Evolutionary conservation across 2,329 filamentous ascomycete genomes (phyloP).

Genomic region (Aspergillus sp.): DNA sequence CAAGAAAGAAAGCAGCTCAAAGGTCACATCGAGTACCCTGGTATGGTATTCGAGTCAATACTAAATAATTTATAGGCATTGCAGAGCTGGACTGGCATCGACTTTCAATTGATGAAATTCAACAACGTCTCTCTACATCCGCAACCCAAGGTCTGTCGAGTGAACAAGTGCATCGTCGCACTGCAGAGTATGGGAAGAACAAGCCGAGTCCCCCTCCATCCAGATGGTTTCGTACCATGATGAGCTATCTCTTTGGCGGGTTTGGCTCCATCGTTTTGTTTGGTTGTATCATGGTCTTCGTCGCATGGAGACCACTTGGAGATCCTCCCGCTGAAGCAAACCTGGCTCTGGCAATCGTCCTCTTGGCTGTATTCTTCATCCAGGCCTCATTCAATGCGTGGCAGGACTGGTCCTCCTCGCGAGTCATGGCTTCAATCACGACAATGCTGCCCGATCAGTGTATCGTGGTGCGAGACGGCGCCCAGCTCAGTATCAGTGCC

Average conservation of each 20-base stretch:
- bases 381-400: constrained; percentile 68
- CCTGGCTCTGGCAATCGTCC: constrained; percentile 68
- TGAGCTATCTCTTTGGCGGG: constrained; percentile 73
- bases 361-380: constrained; percentile 66
- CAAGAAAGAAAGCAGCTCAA: not conserved
- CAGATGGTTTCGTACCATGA: constrained; percentile 54
- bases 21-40: not conserved
- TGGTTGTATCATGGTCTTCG: constrained; percentile 68
- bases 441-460: constrained; percentile 76
- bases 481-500: constrained; percentile 49
- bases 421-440: constrained; percentile 76
- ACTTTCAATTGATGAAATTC: constrained; percentile 57
- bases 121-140: constrained; percentile 58
- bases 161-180: constrained; percentile 55
- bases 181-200: constrained; percentile 64
- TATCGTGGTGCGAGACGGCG: constrained; percentile 60
- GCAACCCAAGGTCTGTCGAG: constrained; percentile 57
- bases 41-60: not conserved
- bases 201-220: constrained; percentile 64
- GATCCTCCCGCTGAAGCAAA: constrained; percentile 70
- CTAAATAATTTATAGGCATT: constrained; percentile 44
- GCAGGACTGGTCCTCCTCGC: constrained; percentile 72
- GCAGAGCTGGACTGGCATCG: constrained; percentile 63
- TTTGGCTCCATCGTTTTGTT: constrained; percentile 70
- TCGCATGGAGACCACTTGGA: constrained; percentile 74